A percentile compares a stretch with the other conserved stretches of the same genome.
phyloP scores from a whole-genome alignment of 192 early-diverging fungal species.

The Chytriomyces sp. region DNA sequence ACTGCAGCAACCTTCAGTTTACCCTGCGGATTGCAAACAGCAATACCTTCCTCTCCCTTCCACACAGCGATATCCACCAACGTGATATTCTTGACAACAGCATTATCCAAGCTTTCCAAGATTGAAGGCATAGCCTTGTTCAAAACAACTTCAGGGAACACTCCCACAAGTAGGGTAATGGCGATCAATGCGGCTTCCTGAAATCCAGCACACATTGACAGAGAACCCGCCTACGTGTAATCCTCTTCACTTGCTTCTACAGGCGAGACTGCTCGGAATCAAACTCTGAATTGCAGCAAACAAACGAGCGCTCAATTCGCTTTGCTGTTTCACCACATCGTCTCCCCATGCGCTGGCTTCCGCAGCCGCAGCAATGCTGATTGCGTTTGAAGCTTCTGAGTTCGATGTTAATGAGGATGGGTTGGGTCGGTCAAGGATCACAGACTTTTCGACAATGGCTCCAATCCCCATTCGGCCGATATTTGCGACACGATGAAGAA shows the following conservation, averaged over 20 bases:
- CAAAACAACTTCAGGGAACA: constrained; percentile 61
- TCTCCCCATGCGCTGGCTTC: constrained; percentile 47
- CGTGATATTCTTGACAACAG: constrained; percentile 53
- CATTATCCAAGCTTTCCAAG: constrained; percentile 54
- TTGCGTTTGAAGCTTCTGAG: not conserved
- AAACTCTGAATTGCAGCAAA: constrained; percentile 43
- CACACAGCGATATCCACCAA: constrained; percentile 72
- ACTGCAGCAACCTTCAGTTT: constrained; percentile 29
- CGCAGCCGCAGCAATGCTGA: constrained; percentile 1
- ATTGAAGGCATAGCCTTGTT: constrained; percentile 53
- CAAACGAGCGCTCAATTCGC: constrained; percentile 39
- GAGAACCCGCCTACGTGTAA: constrained; percentile 39
- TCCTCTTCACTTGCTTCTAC: not conserved
- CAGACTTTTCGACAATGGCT: constrained; percentile 32
- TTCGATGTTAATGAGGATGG: not conserved
- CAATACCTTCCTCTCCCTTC: constrained; percentile 68
- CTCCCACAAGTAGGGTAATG: constrained; percentile 66
- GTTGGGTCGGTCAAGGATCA: constrained; percentile 19
- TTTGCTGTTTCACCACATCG: constrained; percentile 29
- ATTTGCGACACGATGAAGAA: constrained; percentile 17
- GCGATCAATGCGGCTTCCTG: constrained; percentile 68
- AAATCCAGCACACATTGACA: constrained; percentile 50
- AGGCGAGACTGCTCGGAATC: constrained; percentile 33
- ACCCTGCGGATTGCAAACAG: constrained; percentile 61
- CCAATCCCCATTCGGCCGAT: constrained; percentile 49